A percentile compares a stretch with the other conserved stretches of the same genome.
Conservation (phyloP, 352 stramenopile genomes). For the Globisporangium polare region DNA sequence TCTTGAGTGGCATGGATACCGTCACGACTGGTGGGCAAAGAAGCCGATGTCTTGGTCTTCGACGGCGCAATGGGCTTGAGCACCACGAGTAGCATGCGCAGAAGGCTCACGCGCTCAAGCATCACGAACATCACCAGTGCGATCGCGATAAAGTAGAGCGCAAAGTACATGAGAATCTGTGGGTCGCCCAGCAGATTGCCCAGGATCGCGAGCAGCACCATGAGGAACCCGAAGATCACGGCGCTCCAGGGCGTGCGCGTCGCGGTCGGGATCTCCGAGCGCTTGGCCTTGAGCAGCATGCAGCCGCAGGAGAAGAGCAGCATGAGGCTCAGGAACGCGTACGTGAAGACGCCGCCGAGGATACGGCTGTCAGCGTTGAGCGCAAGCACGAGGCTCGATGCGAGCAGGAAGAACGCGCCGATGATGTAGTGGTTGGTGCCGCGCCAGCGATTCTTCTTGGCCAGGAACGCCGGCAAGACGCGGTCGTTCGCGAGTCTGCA, state of each 20-base stretch:
- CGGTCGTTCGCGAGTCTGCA: slow-evolving; percentile 67
- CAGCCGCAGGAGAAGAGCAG: slow-evolving; percentile 76
- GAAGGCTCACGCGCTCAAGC: slow-evolving; percentile 44
- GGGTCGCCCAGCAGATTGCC: slow-evolving; percentile 46
- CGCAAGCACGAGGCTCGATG: slow-evolving; percentile 57
- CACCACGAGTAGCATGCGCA: slow-evolving; percentile 28
- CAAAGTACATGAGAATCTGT: slow-evolving; percentile 44
- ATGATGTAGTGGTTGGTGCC: slow-evolving; percentile 81
- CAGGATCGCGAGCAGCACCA: slow-evolving; percentile 48
- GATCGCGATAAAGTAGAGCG: slow-evolving; percentile 47
- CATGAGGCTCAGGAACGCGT: slow-evolving; percentile 83
- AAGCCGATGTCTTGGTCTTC: slow-evolving; percentile 6
- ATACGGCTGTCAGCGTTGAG: slow-evolving; percentile 71
- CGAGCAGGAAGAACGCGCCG: slow-evolving; percentile 61
- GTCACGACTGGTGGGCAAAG: background rate
- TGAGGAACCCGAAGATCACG: slow-evolving; percentile 33
- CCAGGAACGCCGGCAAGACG: slow-evolving; percentile 48
- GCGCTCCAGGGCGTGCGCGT: slow-evolving; percentile 50
- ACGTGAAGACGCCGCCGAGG: slow-evolving; percentile 81
- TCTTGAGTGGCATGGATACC: slow-evolving; percentile 10
- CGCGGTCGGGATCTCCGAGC: slow-evolving; percentile 65
- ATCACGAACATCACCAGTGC: slow-evolving; percentile 40
- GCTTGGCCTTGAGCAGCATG: slow-evolving; percentile 86
- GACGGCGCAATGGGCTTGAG: slow-evolving; percentile 34
- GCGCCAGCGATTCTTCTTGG: slow-evolving; percentile 48